Base-by-base conservation (phyloP, 164 flowering plant genomes). In the Nymphaea colorata region DNA sequence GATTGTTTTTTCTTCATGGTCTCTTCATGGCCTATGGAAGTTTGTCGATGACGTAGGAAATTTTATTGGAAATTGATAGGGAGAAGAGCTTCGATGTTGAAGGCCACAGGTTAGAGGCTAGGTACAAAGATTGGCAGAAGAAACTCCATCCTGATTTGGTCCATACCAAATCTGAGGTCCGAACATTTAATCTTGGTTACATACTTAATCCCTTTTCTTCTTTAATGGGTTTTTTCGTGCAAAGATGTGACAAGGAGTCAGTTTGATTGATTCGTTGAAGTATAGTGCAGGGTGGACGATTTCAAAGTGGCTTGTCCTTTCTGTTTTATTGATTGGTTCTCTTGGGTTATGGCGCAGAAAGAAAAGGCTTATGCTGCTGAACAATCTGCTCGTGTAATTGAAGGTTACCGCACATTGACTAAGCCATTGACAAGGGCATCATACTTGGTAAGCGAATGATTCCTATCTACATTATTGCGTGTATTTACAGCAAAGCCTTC, bases 61-160 rank as follows among this genome's bases (percentile, higher is more conserved):
- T 55, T 8, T 10, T 55, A n/a, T 7, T 61, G 4, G 8, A n/a
- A 61, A 2, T 61, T 10, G 10, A 62, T 76, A 91, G 97, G 80
- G 93, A 87, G 69, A 86, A 72, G 73, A 79, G 67, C 61, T 90
- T 77, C 76, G 89, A 77, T 2, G 73, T 88, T 60, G 81, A 82
- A 66, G 87, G 62, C 64, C 77, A 64, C 0, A 75, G 76, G 76
- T 81, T 94, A 45, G 96, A 88, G 72, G 76, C 85, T 25, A 91
- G 84, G 79, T 94, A 90, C 80, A 91, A 94, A 75, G 84, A 81
- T 62, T 91, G 97, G 99, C 99, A 91, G 76, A 94, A 94, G 82
- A 91, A 88, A 75, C 70, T 94, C 70, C 98, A 94, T 75, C 98
- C 98, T 79, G 98, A 94, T 86, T 73, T 94, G 57, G 97, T 94